Conservation (phyloP, 192 early-diverging fungal species). For the Coemansia javaensis region DNA sequence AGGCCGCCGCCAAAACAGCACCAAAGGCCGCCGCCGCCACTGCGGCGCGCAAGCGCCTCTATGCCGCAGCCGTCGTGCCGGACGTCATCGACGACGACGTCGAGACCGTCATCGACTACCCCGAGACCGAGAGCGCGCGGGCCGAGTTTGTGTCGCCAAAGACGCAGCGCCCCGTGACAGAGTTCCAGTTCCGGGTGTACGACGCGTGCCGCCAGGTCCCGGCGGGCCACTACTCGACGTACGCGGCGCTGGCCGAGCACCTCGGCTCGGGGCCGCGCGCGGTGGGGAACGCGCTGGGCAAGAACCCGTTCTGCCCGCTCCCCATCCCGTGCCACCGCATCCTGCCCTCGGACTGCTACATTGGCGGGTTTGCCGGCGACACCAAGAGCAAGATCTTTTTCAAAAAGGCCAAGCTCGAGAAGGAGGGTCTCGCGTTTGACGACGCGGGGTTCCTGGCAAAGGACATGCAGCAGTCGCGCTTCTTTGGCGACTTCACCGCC, state of each 20-base stretch:
- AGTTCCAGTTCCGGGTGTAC: constrained; percentile 70
- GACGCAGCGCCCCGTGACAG: constrained; percentile 59
- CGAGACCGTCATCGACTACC: constrained; percentile 45
- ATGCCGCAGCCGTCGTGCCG: constrained; percentile 23
- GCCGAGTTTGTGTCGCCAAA: constrained; percentile 49
- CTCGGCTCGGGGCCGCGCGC: constrained; percentile 59
- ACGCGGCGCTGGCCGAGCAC: constrained; percentile 62
- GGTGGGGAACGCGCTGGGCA: constrained; percentile 61
- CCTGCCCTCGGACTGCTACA: constrained; percentile 54
- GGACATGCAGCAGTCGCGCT: constrained; percentile 28
- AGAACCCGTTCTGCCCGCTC: constrained; percentile 65
- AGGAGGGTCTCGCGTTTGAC: constrained; percentile 62
- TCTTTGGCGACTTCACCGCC: constrained; percentile 59
- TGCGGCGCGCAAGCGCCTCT: constrained; percentile 28
- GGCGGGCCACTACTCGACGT: constrained; percentile 59
- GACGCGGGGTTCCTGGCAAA: constrained; percentile 48
- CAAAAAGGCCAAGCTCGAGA: constrained; percentile 62
- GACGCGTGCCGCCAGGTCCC: constrained; percentile 64
- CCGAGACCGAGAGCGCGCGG: constrained; percentile 45
- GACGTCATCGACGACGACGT: constrained; percentile 47
- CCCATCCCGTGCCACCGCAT: constrained; percentile 73
- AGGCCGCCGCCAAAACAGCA: constrained; percentile 5
- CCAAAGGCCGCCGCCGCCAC: constrained; percentile 18
- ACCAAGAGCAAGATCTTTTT: constrained; percentile 58
- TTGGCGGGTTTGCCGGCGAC: constrained; percentile 69